These are phyloP conservation scores for Angomonas ambiguus DNA, from an alignment of 208 protist species.

Conservation along the genomic window DNA sequence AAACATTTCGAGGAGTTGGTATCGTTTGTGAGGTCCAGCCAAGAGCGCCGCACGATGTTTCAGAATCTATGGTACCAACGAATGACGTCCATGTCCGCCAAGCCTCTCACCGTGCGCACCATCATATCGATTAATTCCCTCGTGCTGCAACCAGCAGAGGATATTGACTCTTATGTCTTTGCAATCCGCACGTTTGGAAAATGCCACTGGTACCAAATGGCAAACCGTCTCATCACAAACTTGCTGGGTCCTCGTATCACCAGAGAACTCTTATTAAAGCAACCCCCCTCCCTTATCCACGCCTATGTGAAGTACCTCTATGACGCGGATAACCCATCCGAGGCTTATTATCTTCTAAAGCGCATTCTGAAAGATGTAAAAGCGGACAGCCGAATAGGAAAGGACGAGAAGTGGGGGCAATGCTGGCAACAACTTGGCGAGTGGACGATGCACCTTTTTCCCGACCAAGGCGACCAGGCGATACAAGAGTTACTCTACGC, in stretches of 20 bases:
- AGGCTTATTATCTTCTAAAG: slow-evolving; percentile 60
- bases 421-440: slow-evolving; percentile 86
- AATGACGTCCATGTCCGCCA: slow-evolving; percentile 79
- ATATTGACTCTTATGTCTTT: slow-evolving; percentile 94
- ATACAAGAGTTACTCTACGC: slow-evolving; percentile 69
- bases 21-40: slow-evolving; percentile 80
- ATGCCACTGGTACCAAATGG: slow-evolving; percentile 68
- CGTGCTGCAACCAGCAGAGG: slow-evolving; percentile 88
- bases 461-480: slow-evolving; percentile 70
- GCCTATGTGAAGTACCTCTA: slow-evolving; percentile 81
- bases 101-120: slow-evolving; percentile 91
- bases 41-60: slow-evolving; percentile 59
- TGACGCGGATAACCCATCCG: slow-evolving; percentile 46
- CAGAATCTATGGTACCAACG: slow-evolving; percentile 87
- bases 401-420: slow-evolving; percentile 65
- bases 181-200: slow-evolving; percentile 90
- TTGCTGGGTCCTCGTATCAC: slow-evolving; percentile 37
- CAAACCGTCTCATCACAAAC: slow-evolving; percentile 58
- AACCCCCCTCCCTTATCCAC: slow-evolving; percentile 82
- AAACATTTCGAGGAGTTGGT: slow-evolving; percentile 99
- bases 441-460: slow-evolving; percentile 82
- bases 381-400: slow-evolving; percentile 27
- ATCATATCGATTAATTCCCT: slow-evolving; percentile 95
- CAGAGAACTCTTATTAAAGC: slow-evolving; percentile 40
- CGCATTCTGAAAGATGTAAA: slow-evolving; percentile 55